A percentile compares a stretch with the other conserved stretches of the same genome.
These are phyloP conservation scores for Rhodomyrtus tomentosa DNA, from an alignment of 345 rosid genomes.

Conservation along the genomic window DNA sequence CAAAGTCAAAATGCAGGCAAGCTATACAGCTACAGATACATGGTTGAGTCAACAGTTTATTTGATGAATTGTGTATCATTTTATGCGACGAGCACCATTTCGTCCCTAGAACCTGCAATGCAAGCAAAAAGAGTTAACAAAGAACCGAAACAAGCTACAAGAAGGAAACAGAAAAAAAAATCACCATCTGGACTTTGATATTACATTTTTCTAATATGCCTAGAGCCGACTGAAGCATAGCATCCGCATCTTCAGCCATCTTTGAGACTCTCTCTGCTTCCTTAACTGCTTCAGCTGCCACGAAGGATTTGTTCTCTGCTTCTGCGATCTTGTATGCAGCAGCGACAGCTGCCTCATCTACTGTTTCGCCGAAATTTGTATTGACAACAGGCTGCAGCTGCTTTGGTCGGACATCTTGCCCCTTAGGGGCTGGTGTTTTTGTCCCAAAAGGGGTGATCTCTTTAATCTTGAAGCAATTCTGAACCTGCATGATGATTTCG, in stretches of 20 bases:
- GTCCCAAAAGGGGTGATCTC: conserved; percentile 8
- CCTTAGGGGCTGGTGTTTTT: conserved; percentile 16
- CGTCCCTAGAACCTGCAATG: conserved; percentile 35
- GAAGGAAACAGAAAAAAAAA: background rate
- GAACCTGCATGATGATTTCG: conserved; percentile 26
- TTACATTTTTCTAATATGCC: conserved; percentile 52
- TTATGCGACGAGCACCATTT: conserved; percentile 25
- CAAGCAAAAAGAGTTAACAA: background rate
- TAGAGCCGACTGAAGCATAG: conserved; percentile 28
- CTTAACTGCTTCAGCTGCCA: conserved; percentile 60
- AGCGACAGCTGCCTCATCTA: conserved; percentile 50
- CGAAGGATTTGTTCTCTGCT: conserved; percentile 66
- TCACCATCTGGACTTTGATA: background rate
- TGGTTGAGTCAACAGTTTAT: background rate
- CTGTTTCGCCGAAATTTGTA: conserved; percentile 13
- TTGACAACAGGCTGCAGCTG: conserved; percentile 7
- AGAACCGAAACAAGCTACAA: background rate
- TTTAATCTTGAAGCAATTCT: conserved; percentile 36
- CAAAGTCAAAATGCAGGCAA: background rate
- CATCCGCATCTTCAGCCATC: conserved; percentile 44
- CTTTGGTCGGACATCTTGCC: conserved; percentile 22
- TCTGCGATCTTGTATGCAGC: conserved; percentile 66
- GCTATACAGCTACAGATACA: background rate
- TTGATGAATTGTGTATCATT: background rate
- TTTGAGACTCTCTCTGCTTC: conserved; percentile 61